A percentile compares a stretch with the other conserved stretches of the same genome.
phyloP scores from a whole-genome alignment of 306 rosid genomes.

The Lathyrus sativus region DNA sequence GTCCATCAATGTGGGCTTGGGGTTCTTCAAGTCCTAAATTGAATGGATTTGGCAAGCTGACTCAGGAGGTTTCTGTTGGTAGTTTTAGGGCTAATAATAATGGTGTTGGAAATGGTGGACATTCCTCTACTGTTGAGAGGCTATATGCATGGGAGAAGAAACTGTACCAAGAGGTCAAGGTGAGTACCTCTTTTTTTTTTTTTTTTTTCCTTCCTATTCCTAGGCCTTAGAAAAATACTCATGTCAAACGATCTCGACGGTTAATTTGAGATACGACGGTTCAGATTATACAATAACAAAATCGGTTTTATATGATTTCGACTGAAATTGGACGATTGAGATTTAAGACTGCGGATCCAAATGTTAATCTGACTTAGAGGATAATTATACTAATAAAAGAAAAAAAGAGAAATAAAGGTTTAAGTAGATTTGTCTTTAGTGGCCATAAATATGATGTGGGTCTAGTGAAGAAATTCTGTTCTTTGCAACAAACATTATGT shows the following conservation, averaged over 20 bases:
- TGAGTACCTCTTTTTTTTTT: conserved; percentile 33
- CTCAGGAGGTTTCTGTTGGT: conserved; percentile 45
- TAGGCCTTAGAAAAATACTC: not conserved
- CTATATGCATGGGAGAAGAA: conserved; percentile 95
- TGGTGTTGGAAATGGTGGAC: conserved; percentile 54
- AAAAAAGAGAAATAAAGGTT: conserved; percentile 11
- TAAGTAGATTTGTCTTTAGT: conserved; percentile 26
- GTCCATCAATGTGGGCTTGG: conserved; percentile 72
- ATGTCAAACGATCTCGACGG: not conserved
- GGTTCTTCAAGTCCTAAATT: conserved; percentile 66
- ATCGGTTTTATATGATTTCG: not conserved
- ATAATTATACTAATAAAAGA: conserved; percentile 27
- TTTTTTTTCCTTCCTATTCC: not conserved
- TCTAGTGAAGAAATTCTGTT: conserved; percentile 39
- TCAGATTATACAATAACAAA: not conserved
- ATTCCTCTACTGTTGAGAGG: conserved; percentile 83
- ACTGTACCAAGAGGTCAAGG: conserved; percentile 88
- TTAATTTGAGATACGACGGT: not conserved
- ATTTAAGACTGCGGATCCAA: not conserved
- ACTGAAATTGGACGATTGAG: not conserved
- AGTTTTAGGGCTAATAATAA: conserved; percentile 47
- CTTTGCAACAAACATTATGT: conserved; percentile 12
- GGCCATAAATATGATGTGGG: conserved; percentile 41
- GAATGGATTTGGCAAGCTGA: conserved; percentile 55
- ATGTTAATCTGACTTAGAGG: conserved; percentile 5